phyloP scores from a whole-genome alignment of 495 filamentous ascomycete species.

The Penicillium macrosclerotiorum region DNA sequence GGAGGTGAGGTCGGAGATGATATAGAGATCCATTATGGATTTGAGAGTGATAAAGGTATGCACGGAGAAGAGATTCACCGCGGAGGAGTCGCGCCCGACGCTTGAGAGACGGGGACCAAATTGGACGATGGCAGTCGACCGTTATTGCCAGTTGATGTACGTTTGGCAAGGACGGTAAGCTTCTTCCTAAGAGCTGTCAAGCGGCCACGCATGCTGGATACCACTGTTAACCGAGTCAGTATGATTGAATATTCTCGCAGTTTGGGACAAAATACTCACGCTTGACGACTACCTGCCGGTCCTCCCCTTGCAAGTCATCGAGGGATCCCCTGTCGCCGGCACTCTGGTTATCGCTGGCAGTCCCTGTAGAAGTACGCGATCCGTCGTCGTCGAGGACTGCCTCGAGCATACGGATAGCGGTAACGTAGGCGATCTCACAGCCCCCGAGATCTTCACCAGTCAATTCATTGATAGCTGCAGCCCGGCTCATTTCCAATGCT shows the following conservation, averaged over 20 bases:
- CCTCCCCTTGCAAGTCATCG: constrained; percentile 66
- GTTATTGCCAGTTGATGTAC: constrained; percentile 28
- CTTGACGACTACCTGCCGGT: constrained; percentile 69
- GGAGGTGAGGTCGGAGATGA: no score
- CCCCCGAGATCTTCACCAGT: constrained; percentile 84
- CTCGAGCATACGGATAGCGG: constrained; percentile 89
- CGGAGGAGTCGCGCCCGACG: constrained; percentile 31
- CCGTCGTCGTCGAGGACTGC: constrained; percentile 88
- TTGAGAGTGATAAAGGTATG: constrained; percentile 19
- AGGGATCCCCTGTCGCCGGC: constrained; percentile 42
- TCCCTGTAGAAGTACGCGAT: constrained; percentile 28
- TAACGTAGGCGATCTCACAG: constrained; percentile 90
- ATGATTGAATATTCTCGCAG: neutral
- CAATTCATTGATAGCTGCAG: constrained; percentile 92
- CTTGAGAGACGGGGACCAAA: constrained; percentile 25
- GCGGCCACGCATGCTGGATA: constrained; percentile 59
- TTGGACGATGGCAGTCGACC: constrained; percentile 34
- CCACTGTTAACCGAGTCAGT: constrained; percentile 44
- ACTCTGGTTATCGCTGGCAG: constrained; percentile 26
- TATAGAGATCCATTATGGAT: neutral
- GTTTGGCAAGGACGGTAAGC: constrained; percentile 52
- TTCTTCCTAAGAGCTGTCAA: constrained; percentile 56
- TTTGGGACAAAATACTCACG: constrained; percentile 46
- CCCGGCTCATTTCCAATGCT: constrained; percentile 91
- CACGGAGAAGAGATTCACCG: constrained; percentile 18